Percentiles rank a stretch among this genome's conserved stretches.
phyloP scores from a whole-genome alignment of 2,329 filamentous ascomycete genomes.

The Talaromyces sp. region DNA sequence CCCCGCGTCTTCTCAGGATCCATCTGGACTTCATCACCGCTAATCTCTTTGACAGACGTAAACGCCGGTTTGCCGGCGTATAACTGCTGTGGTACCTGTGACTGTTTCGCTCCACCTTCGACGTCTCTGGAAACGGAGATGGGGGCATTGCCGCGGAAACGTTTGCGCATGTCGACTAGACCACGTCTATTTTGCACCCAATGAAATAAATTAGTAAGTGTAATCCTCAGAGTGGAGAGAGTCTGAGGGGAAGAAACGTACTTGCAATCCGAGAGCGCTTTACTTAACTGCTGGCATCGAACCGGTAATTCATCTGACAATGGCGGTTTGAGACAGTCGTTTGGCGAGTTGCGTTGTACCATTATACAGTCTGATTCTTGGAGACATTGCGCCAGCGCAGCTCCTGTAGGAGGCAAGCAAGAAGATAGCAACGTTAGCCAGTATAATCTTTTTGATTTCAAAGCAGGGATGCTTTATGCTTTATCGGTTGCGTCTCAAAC shows the following conservation, averaged over 20 bases:
- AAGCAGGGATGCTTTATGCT: not conserved
- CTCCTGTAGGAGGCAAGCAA: slow-evolving; percentile 55
- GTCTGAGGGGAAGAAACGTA: slow-evolving; percentile 30
- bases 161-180: slow-evolving; percentile 97
- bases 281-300: slow-evolving; percentile 87
- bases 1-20: slow-evolving; percentile 46
- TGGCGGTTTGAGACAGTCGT: slow-evolving; percentile 81
- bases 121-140: slow-evolving; percentile 63
- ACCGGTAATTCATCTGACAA: slow-evolving; percentile 75
- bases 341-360: slow-evolving; percentile 76
- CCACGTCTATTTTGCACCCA: slow-evolving; percentile 57
- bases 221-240: not conserved
- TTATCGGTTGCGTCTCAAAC: not conserved
- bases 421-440: slow-evolving; percentile 3
- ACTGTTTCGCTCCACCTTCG: slow-evolving; percentile 53
- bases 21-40: slow-evolving; percentile 58
- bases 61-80: slow-evolving; percentile 75
- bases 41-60: slow-evolving; percentile 59
- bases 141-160: slow-evolving; percentile 90
- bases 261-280: slow-evolving; percentile 91
- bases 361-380: slow-evolving; percentile 96
- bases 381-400: slow-evolving; percentile 87
- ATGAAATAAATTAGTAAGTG: not conserved
- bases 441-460: slow-evolving; percentile 20
- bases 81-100: slow-evolving; percentile 65